phyloP scores from a whole-genome alignment of 345 rosid genomes.

The Populus euphratica region DNA sequence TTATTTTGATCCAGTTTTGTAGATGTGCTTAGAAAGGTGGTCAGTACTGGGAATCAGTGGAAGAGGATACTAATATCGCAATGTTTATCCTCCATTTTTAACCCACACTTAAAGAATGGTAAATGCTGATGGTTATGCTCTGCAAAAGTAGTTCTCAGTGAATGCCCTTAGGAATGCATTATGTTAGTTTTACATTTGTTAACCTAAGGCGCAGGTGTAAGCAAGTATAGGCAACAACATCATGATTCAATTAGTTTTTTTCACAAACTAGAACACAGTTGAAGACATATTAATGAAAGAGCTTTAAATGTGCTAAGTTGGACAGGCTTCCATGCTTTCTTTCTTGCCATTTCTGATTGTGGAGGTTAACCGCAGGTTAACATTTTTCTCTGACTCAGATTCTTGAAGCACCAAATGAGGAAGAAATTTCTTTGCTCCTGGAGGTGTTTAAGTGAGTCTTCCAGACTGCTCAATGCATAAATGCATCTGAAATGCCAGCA shows the following conservation, averaged over 20 bases:
- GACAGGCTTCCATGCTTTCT: neutral
- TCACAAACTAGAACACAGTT: neutral
- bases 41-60: neutral
- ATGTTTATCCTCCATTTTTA: neutral
- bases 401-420: slow-evolving; percentile 89
- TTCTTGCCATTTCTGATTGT: slow-evolving; percentile 17
- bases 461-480: slow-evolving; percentile 8
- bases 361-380: slow-evolving; percentile 18
- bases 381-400: slow-evolving; percentile 55
- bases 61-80: neutral
- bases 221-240: neutral
- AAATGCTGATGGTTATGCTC: neutral
- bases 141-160: slow-evolving; percentile 4
- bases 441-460: slow-evolving; percentile 77
- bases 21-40: neutral
- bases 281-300: neutral
- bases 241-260: neutral
- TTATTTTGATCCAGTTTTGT: slow-evolving; percentile 1
- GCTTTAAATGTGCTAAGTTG: neutral
- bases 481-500: slow-evolving; percentile 2
- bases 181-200: neutral
- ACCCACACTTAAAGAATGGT: neutral
- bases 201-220: neutral
- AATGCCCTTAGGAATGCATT: neutral
- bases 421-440: slow-evolving; percentile 80